Evolutionary conservation across 2,329 filamentous ascomycete genomes (phyloP).

Genomic region (Penicillium sp.): DNA sequence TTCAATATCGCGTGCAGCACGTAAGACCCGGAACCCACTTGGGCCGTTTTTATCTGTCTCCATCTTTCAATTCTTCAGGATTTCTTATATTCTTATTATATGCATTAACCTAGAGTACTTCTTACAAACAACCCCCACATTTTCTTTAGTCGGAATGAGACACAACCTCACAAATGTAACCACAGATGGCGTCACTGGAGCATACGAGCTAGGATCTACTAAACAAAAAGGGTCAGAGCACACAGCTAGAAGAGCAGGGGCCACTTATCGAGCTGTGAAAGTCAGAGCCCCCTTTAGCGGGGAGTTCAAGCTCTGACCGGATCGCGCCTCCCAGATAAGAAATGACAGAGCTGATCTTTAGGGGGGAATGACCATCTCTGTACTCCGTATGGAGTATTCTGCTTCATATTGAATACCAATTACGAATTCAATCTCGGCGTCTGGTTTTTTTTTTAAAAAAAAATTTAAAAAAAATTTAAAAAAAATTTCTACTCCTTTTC

Average conservation of each 20-base stretch:
- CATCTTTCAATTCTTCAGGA: neutral
- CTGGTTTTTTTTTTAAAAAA: neutral
- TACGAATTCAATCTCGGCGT: neutral
- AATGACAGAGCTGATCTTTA: conserved; percentile 19
- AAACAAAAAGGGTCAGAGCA: conserved; percentile 7
- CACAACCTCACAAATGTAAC: neutral
- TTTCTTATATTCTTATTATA: neutral
- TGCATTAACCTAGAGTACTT: neutral
- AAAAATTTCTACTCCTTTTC: conserved; percentile 25
- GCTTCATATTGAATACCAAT: neutral
- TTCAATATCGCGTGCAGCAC: conserved; percentile 9
- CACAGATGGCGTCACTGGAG: conserved; percentile 12
- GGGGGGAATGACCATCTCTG: neutral
- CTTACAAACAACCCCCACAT: neutral
- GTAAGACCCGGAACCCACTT: conserved; percentile 4
- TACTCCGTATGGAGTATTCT: neutral
- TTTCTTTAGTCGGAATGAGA: neutral
- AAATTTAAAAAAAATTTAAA: too few relatives aligned
- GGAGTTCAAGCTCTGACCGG: conserved; percentile 11
- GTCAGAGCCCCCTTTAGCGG: conserved; percentile 12
- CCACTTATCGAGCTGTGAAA: conserved; percentile 19
- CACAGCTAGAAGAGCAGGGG: conserved; percentile 12
- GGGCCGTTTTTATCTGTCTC: neutral
- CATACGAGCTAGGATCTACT: conserved; percentile 8
- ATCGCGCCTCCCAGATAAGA: conserved; percentile 15